Base-by-base conservation (phyloP, 441 rosid species). In the Melastoma candidum region DNA sequence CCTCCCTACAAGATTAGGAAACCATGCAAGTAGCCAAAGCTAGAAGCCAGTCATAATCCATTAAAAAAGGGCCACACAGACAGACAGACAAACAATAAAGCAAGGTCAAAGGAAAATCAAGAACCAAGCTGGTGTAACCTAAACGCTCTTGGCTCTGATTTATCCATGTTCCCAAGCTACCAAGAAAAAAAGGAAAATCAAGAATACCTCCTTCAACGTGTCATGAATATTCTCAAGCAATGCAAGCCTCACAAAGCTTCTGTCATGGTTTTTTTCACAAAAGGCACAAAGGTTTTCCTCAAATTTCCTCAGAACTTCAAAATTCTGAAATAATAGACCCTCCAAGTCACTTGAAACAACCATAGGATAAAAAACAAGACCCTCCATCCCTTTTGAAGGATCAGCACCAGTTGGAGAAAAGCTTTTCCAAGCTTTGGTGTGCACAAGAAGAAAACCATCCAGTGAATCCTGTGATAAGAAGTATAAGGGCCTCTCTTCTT, bases 241-340 rank as follows among this genome's bases (percentile, higher is more conserved):
- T 14, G 72, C 64, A 54, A 67, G 71, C 51, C 63, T 57, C 22
- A 78, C 76, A 25, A 74, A 77, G 61, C 73, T 75, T 82, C 65
- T 72, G 65, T 63, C 82, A 47, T 48, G 63, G 63, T 70, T 77
- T 61, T 68, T 68, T 17, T 64, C 46, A 27, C 58, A 48, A 56
- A 80, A 75, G 53, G 68, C 65, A 32, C 57, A 54, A 48, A 87
- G 73, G 53, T 76, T 73, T 61, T 77, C 66, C 67, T 78, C 92
- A 68, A 85, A 76, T 55, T 82, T 78, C 63, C 62, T 68, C 41
- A 94, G 71, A 32, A 79, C 78, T 68, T 77, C 70, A 43, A 90
- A 80, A 65, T 90, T 90, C 59, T 64, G 59, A 59, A 55, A 44
- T 29, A 81, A 74, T 72, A 82, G 57, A 51, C 62, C 69, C 58